Evolutionary conservation across 257 asterid species (phyloP), one percentile per base, ranked within the genome.

Genomic region (Salvia miltiorrhiza): DNA sequence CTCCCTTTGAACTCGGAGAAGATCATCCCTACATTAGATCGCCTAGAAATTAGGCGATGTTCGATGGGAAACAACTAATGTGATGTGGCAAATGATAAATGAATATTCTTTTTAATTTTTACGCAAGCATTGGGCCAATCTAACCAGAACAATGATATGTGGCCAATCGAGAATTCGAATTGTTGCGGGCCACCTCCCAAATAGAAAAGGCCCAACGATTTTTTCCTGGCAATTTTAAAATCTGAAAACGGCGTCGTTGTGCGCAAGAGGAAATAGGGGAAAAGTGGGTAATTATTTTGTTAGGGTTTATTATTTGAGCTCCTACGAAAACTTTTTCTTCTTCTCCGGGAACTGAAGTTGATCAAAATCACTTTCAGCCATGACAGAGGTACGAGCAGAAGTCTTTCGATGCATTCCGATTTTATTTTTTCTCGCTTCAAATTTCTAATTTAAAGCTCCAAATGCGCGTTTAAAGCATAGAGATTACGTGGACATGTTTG

Each of bases 311-410:
- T 58, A 10, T 48, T 37, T 21, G 66, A 28, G 48, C 50, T 65
- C 65, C 52, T 63, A 49, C 61, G 55, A 71, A 57, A 44, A 67
- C 5, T 67, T 39, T 61, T 43, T 9, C 66, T 21, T 45, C 60
- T 55, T 14, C 21, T 35, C 45, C 77, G 7, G 30, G 43, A 16
- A 19, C 54, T 56, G 62, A 67, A 69, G 49, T 60, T 0, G 68
- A 66, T 61, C 58, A 56, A 62, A 28, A 63, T 56, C 28, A 75
- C 70, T 81, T 67, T 76, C 86, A 79, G 87, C 87, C 76, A 91
- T 91, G 97, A 91, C 97, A 43, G 97, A 91, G 96, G 97, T 91
- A 84, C 64, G 70, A 14, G 7, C 48, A 3, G 20, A 9, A 9
- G 37, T 58, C 63, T 28, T 40, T 40, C 3, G 16, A 16, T 32